phyloP scores from a whole-genome alignment of 371 early-diverging fungal genomes.

The Ecytonucleospora hepatopenaei region DNA sequence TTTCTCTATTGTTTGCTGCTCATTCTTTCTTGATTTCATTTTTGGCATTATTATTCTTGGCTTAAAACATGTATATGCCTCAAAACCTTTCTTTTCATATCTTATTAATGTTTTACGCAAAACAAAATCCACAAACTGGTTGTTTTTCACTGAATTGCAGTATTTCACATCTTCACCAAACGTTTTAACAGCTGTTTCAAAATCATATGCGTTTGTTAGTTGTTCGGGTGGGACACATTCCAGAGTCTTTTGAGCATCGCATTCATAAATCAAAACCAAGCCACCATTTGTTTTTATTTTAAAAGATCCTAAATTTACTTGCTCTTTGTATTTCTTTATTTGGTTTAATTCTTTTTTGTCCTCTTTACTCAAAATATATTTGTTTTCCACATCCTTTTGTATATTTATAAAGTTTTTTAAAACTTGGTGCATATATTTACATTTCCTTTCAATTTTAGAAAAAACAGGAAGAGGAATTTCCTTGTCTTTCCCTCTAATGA shows the following conservation, averaged over 20 bases:
- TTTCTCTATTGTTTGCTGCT: conserved; percentile 30
- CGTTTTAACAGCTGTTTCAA: conserved; percentile 1
- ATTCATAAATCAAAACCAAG: not conserved
- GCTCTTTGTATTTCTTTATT: not conserved
- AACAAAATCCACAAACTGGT: conserved; percentile 11
- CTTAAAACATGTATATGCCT: conserved; percentile 49
- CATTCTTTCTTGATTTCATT: conserved; percentile 44
- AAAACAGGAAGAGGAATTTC: conserved; percentile 47
- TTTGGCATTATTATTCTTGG: conserved; percentile 37
- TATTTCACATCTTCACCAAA: not conserved
- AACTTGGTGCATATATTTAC: conserved; percentile 6
- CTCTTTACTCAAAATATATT: conserved; percentile 20
- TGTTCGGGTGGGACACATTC: not conserved
- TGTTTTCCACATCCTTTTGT: conserved; percentile 34
- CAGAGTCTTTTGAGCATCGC: not conserved
- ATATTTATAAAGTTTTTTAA: conserved; percentile 23
- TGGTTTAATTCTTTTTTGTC: conserved; percentile 20
- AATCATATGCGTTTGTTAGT: not conserved
- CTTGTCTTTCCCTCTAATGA: conserved; percentile 24
- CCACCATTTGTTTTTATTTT: not conserved
- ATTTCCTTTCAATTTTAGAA: conserved; percentile 2
- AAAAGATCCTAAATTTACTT: not conserved
- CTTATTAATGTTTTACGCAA: conserved; percentile 19
- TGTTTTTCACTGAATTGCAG: not conserved
- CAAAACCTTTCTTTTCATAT: conserved; percentile 19